Evolutionary conservation across 176 grass and related monocot species (phyloP), one percentile per base, ranked within the genome.

Genomic region (Saccharum officinarum): DNA sequence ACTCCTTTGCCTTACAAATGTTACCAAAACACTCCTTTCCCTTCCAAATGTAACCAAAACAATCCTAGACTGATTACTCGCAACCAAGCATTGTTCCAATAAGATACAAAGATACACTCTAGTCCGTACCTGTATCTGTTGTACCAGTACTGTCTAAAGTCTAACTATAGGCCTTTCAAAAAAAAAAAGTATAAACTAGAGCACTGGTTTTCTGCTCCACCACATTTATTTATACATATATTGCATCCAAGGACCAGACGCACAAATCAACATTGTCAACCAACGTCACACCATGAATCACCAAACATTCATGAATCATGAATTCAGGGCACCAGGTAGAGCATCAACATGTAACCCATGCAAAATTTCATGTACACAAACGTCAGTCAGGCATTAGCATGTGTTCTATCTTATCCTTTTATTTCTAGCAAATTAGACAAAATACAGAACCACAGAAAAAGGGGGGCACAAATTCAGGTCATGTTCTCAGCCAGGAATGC

Each of bases 371-470:
- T 68, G 16, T 68, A 68, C 66, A 68, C 66, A 36, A 67, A 37
- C 7, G 16, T 68, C 31, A 10, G 16, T 6, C 66, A 68, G 16
- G 66, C 33, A 68, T 68, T 38, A 70, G 33, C 52, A 71, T 82
- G 25, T 60, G 39, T 40, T 80, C 30, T 47, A 8, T 54, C 10
- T 73, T 65, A 25, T 5, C 59, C 10, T 62, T 84, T 84, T 84
- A 80, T 89, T 84, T 76, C 82, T 76, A 44, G 2, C 22, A 23
- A 13, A 68, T 30, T 89, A 89, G 57, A 25, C 76, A 80, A 15
- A 74, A 67, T 67, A 68, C 9, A 77, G 3, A 42, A 49, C 7
- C 28, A 46, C n/a, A 45, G 44, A 33, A 30, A 23, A 42, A 10
- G 37, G 5, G 6, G 28, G 11, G 12, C n/a, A 62, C 59, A 62